Conservation (phyloP, 345 rosid genomes). For the Sapria himalayana region DNA sequence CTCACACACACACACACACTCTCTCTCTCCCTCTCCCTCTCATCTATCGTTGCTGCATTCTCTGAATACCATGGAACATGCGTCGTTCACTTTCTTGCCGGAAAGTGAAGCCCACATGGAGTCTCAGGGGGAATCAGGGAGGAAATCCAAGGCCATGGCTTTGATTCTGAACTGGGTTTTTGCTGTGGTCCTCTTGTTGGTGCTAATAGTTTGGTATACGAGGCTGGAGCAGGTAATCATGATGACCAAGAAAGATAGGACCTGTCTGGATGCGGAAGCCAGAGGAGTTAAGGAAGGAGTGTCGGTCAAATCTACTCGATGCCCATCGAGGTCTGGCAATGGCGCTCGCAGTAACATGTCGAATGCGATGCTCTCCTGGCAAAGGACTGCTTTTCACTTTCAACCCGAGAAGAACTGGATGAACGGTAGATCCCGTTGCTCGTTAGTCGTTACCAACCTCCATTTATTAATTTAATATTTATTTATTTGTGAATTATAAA, state of each 20-base stretch:
- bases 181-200: no score
- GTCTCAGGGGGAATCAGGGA: no score
- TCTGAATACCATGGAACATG: conserved; percentile 3
- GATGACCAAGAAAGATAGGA: background rate
- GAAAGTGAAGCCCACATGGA: no score
- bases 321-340: conserved; percentile 5
- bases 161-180: no score
- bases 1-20: conserved; percentile 3
- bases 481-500: no score
- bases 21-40: background rate
- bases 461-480: no score
- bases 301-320: conserved; percentile 44
- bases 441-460: no score
- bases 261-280: conserved; percentile 8
- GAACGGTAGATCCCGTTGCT: conserved; percentile 95
- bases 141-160: no score
- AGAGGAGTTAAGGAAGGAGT: conserved; percentile 40
- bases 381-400: conserved; percentile 69
- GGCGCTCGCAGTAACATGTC: conserved; percentile 43
- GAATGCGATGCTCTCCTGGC: conserved; percentile 71
- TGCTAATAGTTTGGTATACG: conserved; percentile 23
- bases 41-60: background rate
- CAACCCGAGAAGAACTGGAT: conserved; percentile 84
- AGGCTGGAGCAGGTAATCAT: conserved; percentile 1
- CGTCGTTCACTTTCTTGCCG: conserved; percentile 19